Percentiles rank a stretch among this genome's conserved stretches.
Conservation (phyloP, 345 rosid species). For the Bretschneidera sinensis region DNA sequence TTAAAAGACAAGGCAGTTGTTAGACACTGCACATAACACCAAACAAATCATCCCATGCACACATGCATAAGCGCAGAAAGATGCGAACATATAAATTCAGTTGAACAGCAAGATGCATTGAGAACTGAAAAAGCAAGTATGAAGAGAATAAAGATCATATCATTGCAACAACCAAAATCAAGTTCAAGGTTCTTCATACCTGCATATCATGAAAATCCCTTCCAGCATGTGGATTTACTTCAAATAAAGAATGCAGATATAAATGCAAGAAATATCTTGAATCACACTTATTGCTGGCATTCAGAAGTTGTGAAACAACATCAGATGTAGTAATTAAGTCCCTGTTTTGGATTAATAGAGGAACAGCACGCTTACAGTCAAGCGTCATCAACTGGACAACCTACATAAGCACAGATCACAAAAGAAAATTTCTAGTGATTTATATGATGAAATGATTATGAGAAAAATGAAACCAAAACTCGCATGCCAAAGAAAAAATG, state of each 20-base stretch:
- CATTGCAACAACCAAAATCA: not conserved
- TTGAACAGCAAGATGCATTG: not conserved
- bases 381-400: constrained; percentile 87
- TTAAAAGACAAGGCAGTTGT: constrained; percentile 3
- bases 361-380: constrained; percentile 78
- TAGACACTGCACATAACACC: not conserved
- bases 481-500: constrained; percentile 5
- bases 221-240: constrained; percentile 76
- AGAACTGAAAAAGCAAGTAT: not conserved
- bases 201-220: constrained; percentile 96
- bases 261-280: constrained; percentile 79
- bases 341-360: constrained; percentile 75
- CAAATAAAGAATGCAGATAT: constrained; percentile 79
- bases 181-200: constrained; percentile 38
- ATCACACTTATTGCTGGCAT: constrained; percentile 60
- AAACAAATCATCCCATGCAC: not conserved
- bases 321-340: constrained; percentile 78
- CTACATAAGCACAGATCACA: constrained; percentile 36
- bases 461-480: not conserved
- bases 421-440: not conserved
- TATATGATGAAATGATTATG: constrained; percentile 15
- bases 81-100: not conserved
- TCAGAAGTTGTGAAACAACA: constrained; percentile 69
- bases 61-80: not conserved
- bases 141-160: not conserved